These are phyloP conservation scores for Fusarium equiseti DNA, from an alignment of 2,329 filamentous ascomycete species.

Conservation along the genomic window DNA sequence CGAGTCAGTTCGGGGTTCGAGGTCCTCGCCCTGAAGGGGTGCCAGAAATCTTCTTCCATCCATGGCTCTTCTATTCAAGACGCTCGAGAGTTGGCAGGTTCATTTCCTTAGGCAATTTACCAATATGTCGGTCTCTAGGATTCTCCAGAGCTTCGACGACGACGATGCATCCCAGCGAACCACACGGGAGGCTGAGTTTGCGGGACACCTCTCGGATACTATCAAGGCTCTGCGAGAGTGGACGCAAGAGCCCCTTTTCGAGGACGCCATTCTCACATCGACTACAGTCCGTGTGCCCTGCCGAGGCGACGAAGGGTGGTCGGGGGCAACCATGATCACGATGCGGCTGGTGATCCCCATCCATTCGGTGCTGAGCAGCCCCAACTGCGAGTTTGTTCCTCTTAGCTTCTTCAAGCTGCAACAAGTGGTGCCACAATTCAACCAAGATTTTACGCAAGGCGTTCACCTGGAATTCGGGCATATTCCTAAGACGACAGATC, in stretches of 20 bases:
- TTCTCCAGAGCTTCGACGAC: constrained; percentile 51
- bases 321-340: constrained; percentile 56
- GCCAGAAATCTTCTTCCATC: constrained; percentile 71
- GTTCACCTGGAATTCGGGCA: constrained; percentile 72
- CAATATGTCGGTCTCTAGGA: constrained; percentile 54
- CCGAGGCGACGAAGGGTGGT: constrained; percentile 21
- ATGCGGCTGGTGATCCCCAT: constrained; percentile 74
- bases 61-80: constrained; percentile 63
- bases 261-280: constrained; percentile 59
- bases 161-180: constrained; percentile 45
- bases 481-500: constrained; percentile 53
- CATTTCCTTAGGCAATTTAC: constrained; percentile 66
- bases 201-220: constrained; percentile 58
- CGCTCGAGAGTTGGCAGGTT: constrained; percentile 66
- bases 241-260: constrained; percentile 59
- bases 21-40: constrained; percentile 68
- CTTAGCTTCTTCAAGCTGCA: constrained; percentile 74
- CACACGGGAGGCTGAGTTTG: constrained; percentile 58
- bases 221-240: constrained; percentile 56
- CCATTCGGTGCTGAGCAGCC: constrained; percentile 64
- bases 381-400: constrained; percentile 69
- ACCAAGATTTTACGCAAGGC: constrained; percentile 69
- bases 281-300: constrained; percentile 59
- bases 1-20: constrained; percentile 69
- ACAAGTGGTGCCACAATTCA: constrained; percentile 71